Percentiles rank a stretch among this genome's conserved stretches.
phyloP scores from a whole-genome alignment of 2,329 filamentous ascomycete genomes.

The Epichloe uncinata region DNA sequence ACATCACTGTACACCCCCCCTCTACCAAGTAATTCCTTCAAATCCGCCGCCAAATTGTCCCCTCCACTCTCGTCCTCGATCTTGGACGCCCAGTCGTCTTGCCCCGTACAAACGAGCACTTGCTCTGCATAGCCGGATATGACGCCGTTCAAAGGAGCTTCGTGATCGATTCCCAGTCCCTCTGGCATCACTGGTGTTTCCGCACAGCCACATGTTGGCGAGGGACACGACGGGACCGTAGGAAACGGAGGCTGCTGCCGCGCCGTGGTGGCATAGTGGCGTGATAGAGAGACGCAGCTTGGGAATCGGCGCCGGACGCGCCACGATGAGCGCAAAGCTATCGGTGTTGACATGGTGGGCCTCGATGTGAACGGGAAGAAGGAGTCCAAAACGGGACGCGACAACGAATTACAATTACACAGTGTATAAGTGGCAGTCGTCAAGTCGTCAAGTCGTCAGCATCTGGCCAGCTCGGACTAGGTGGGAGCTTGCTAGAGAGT shows the following conservation, averaged over 20 bases:
- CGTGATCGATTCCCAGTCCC: slow-evolving; percentile 61
- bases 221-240: slow-evolving; percentile 49
- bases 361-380: not conserved
- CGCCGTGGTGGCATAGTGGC: slow-evolving; percentile 10
- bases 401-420: too few relatives aligned
- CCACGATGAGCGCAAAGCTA: not conserved
- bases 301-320: not conserved
- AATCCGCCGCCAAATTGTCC: slow-evolving; percentile 53
- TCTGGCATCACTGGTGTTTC: slow-evolving; percentile 48
- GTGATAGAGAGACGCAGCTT: not conserved
- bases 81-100: slow-evolving; percentile 64
- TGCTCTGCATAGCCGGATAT: slow-evolving; percentile 73
- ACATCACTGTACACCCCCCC: slow-evolving; percentile 57
- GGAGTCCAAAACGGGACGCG: too few relatives aligned
- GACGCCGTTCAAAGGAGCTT: slow-evolving; percentile 56
- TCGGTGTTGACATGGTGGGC: slow-evolving; percentile 3
- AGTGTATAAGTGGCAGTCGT: too few relatives aligned
- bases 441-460: not conserved
- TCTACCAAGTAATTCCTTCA: slow-evolving; percentile 57
- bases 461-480: slow-evolving; percentile 11
- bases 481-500: slow-evolving; percentile 1
- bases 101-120: slow-evolving; percentile 70
- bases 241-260: slow-evolving; percentile 20
- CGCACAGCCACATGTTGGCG: slow-evolving; percentile 65
- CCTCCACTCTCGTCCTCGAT: slow-evolving; percentile 70